Evolutionary conservation across 164 flowering plant species (phyloP).

Genomic region (Magnolia changhungtana): DNA sequence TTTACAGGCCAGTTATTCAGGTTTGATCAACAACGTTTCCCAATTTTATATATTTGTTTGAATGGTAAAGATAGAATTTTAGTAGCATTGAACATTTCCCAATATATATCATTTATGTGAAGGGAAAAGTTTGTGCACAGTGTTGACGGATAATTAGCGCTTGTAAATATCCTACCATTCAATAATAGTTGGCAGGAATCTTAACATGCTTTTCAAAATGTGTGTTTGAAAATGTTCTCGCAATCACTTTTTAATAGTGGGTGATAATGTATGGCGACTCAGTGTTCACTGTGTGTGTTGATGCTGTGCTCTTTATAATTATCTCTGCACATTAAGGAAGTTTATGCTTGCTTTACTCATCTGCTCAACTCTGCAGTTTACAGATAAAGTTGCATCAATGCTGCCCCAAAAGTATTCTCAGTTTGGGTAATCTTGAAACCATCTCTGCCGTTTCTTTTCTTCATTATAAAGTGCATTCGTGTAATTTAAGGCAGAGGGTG

Average conservation of each 20-base stretch:
- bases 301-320: not conserved
- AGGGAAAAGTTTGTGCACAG: not conserved
- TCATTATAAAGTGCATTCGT: not conserved
- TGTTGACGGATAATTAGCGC: not conserved
- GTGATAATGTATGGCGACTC: not conserved
- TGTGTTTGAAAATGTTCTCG: not conserved
- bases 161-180: not conserved
- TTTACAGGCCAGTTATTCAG: constrained; percentile 93
- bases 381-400: constrained; percentile 83
- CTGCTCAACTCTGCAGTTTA: constrained; percentile 60
- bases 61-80: not conserved
- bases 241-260: not conserved
- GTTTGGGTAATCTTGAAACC: constrained; percentile 62
- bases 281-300: not conserved
- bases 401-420: constrained; percentile 85
- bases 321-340: not conserved
- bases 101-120: not conserved
- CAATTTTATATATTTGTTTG: not conserved
- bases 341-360: constrained; percentile 6
- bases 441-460: not conserved
- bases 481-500: not conserved
- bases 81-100: not conserved
- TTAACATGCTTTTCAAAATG: not conserved
- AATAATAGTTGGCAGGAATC: not conserved
- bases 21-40: constrained; percentile 27